These are phyloP conservation scores for Gracilaria caudata DNA, from an alignment of 23 red algal genomes.

Conservation along the genomic window DNA sequence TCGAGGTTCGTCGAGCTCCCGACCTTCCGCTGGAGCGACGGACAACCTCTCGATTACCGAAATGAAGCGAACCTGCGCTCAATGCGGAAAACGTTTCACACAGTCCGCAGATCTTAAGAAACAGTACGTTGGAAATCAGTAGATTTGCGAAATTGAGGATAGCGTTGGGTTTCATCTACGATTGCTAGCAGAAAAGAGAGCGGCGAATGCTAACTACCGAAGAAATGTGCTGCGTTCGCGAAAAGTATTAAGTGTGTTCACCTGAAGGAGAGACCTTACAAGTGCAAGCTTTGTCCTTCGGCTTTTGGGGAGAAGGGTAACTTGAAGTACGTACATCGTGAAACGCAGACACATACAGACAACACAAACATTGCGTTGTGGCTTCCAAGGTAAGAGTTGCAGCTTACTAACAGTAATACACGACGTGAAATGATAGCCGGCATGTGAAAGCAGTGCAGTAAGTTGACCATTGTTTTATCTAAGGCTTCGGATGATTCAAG, in stretches of 20 bases:
- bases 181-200: neutral
- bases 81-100: slow-evolving; percentile 38
- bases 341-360: no score
- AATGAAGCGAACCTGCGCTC: slow-evolving; percentile 26
- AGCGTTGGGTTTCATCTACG: neutral
- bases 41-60: neutral
- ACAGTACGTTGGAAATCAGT: slow-evolving; percentile 21
- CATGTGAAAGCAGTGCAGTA: slow-evolving; percentile 32
- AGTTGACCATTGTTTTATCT: neutral
- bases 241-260: slow-evolving; percentile 53
- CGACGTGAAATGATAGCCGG: neutral
- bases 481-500: neutral
- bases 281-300: slow-evolving; percentile 17
- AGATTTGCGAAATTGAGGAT: neutral
- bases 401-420: neutral
- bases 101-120: slow-evolving; percentile 51
- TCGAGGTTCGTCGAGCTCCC: neutral
- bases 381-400: neutral
- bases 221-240: neutral
- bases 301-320: slow-evolving; percentile 30
- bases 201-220: neutral
- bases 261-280: slow-evolving; percentile 37
- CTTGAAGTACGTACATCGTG: neutral
- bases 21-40: neutral
- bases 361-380: neutral